These are phyloP conservation scores for Cryptosporidium sp. DNA, from an alignment of 169 alveolate genomes.

Conservation along the genomic window DNA sequence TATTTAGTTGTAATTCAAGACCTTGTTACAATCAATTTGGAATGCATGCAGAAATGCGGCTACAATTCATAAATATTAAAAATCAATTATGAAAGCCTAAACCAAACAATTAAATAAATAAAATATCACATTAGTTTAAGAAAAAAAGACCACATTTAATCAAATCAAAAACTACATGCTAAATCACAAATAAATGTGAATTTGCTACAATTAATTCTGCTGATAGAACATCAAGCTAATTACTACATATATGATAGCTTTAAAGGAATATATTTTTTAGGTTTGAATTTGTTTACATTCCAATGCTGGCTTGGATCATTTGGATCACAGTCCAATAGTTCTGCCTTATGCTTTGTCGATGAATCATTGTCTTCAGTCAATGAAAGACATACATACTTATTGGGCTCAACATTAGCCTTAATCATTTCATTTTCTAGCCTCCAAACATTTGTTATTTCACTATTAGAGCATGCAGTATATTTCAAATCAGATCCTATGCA, in stretches of 20 bases:
- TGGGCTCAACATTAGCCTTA: conserved; percentile 6
- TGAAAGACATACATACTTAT: conserved; percentile 21
- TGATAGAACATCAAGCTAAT: neutral
- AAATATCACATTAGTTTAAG: neutral
- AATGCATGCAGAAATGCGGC: neutral
- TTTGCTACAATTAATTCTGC: neutral
- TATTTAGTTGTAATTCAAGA: neutral
- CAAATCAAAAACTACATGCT: neutral
- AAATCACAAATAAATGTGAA: too few species aligned
- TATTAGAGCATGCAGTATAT: conserved; percentile 17
- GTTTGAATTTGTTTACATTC: conserved; percentile 3
- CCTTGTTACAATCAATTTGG: neutral
- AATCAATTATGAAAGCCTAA: neutral
- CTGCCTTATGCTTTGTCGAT: conserved; percentile 8
- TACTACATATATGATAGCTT: conserved; percentile 1
- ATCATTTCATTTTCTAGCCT: conserved; percentile 16
- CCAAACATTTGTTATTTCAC: conserved; percentile 42
- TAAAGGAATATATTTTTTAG: conserved; percentile 6
- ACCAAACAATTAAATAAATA: neutral
- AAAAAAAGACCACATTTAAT: neutral
- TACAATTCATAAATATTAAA: neutral
- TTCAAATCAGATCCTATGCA: conserved; percentile 19
- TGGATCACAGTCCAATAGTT: conserved; percentile 18
- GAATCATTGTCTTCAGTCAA: neutral
- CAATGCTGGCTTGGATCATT: conserved; percentile 32